Evolutionary conservation across 2,329 filamentous ascomycete genomes (phyloP), one percentile per base, ranked within the genome.

Genomic region (Paraphaeosphaeria sporulosa): DNA sequence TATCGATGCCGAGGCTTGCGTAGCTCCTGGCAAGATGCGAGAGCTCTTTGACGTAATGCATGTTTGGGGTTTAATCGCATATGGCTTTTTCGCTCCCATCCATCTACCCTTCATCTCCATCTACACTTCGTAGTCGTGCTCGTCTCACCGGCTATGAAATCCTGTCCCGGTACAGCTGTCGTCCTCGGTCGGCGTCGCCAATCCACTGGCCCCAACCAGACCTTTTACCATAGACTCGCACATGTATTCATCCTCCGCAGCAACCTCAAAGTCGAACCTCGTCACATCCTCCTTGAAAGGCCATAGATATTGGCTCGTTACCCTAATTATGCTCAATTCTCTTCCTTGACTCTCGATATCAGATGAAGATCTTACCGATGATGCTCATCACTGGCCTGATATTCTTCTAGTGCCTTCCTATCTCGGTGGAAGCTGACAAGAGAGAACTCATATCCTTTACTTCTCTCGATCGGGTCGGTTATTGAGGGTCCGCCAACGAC

Each of bases 191-290:
- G 44, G 15, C 15, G 44, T 30, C 23, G 3, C 44, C 23, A 30
- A 27, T 6, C 23, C 19, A 44, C 42, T 13, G 13, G 19, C 13
- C 17, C 36, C 13, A 23, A 42, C 4, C n/a, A 51, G n/a, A 15
- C 30, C 32, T 15, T 32, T 51, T 19, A 51, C 34, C 48, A 52
- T 30, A 4, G 21, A 21, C 12, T 63, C 40, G 27, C 61, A 59
- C 51, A 63, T 61, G 21, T 61, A 57, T 25, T 80, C 76, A 60
- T 81, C 80, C 46, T 78, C 77, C 10, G 70, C 60, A 3, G 79
- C 78, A 23, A 84, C 80, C 56, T 86, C 84, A 62, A 86, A 86
- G 63, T 86, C 85, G 65, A 86, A 86, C 19, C 84, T 75, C 17
- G 79, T 78, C 1, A 86, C 71, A 58, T 86, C 83, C 53, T 86